Base-by-base conservation (phyloP, 1,284 basidiomycete genomes). In the Naganishia liquefaciens region DNA sequence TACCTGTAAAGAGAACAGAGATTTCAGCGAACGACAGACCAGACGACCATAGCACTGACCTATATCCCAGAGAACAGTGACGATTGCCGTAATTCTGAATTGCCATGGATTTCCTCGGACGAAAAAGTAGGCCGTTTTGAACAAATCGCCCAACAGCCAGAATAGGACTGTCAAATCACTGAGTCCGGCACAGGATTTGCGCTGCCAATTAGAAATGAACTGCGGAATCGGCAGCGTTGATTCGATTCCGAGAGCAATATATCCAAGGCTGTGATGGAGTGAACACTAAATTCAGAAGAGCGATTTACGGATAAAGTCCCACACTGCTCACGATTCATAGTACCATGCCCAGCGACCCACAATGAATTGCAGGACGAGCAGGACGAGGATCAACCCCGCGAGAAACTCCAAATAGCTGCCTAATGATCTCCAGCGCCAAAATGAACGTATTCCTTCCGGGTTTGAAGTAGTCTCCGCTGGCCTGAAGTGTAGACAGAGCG, bases 161-260 rank as follows among this genome's bases (percentile, higher is more conserved):
- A 54, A 55, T 33, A 63, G 43, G 23, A 63, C 49, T 11, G 47
- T 57, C 0, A 76, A 76, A 9, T 76, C 69, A 27, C 81, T 71
- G 71, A 83, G 81, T 0, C 83, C 83, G 15, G 80, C 80, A 9
- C 82, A 79, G 15, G 76, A 78, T 67, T 81, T 81, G 39, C 80
- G 73, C 7, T 73, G 68, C 54, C 76, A 80, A 68, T 83, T 83
- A 39, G 78, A 72, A 55, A 83, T 73, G 40, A 82, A 78, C 69
- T 83, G 82, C 1, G 82, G 82, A 54, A 83, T 78, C 0, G 82
- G 83, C 0, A 84, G 74, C 0, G 82, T 83, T 0, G 81, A 81
- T 71, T 84, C 82, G 30, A 83, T 76, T 0, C 80, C 79, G 5
- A 84, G 73, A 0, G 83, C 81, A 23, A 82, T 62, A 66, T 81